phyloP scores from a whole-genome alignment of 2,329 filamentous ascomycete genomes.

The Emergomyces pasteurianus region DNA sequence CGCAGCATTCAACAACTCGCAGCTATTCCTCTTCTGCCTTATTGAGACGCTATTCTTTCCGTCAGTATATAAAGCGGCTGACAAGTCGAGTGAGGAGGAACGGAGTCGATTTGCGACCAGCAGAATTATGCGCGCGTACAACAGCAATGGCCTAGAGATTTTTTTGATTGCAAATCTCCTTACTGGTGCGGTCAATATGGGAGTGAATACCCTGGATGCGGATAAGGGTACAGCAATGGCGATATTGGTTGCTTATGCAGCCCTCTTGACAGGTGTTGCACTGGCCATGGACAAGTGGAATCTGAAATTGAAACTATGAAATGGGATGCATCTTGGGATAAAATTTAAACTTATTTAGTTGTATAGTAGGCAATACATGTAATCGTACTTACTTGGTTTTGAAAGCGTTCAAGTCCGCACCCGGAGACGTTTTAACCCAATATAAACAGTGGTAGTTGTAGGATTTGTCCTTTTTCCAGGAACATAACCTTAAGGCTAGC shows the following conservation, averaged over 20 bases:
- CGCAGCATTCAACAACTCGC: conserved; percentile 76
- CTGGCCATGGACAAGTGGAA: conserved; percentile 28
- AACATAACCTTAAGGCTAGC: too few species aligned
- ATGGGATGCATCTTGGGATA: not conserved
- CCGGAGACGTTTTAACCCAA: too few species aligned
- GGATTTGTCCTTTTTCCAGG: too few species aligned
- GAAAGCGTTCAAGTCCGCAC: too few species aligned
- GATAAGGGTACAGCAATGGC: conserved; percentile 54
- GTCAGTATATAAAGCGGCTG: conserved; percentile 48
- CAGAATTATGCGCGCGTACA: conserved; percentile 67
- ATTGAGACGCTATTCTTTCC: conserved; percentile 74
- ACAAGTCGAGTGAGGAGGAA: conserved; percentile 47
- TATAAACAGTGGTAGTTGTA: too few species aligned
- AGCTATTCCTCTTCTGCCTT: conserved; percentile 65
- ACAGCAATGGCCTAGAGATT: conserved; percentile 73
- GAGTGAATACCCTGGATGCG: conserved; percentile 67
- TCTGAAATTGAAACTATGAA: conserved; percentile 19
- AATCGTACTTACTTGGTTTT: not conserved
- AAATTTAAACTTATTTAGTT: not conserved
- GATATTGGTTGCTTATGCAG: conserved; percentile 63
- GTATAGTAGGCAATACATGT: not conserved
- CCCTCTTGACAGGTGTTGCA: conserved; percentile 54
- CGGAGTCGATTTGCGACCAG: conserved; percentile 62
- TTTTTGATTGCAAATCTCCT: conserved; percentile 83
- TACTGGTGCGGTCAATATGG: conserved; percentile 82